Evolutionary conservation across 2,329 filamentous ascomycete genomes (phyloP), one percentile per base, ranked within the genome.

Genomic region (Plenodomus tracheiphilus): DNA sequence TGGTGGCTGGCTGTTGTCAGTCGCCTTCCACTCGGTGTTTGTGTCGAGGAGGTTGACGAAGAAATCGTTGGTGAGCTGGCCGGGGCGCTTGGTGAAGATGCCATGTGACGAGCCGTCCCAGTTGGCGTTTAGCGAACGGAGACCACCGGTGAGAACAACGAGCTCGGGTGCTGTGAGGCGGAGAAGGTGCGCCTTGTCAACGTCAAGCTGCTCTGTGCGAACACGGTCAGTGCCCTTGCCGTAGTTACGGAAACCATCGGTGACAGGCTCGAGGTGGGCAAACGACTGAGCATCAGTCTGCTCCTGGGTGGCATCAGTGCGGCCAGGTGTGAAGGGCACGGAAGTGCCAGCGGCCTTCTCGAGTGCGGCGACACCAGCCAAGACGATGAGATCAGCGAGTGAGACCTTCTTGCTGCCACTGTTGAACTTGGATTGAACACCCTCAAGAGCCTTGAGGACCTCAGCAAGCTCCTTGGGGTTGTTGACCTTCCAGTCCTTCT

Each of bases 221-320:
- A 85, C 85, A 36, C 85, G 83, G 1, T 73, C 51, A 2, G 79
- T 84, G 1, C 81, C 81, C 57, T 81, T 77, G 64, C 87, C 87
- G 68, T 88, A 91, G 81, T 88, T 91, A 67, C 88, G 86, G 87
- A 92, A 91, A 5, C 86, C 87, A 56, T 92, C 88, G n/a, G 80
- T 81, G 22, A 76, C 59, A 1, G 88, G 87, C 77, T 90, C 82
- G 21, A 92, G 81, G 74, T 86, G 79, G 49, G 68, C 69, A 66
- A 89, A 85, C 1, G 85, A 84, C 56, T 81, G 66, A 17, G 79
- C 74, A 47, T 92, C 88, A 6, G 88, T 91, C 74, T 89, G 80
- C 65, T 89, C 85, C 70, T 87, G 81, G 0, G 84, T 79, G 20
- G 88, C 87, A 59, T 92, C 88, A 30, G 76, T 83, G 47, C 88